phyloP scores from a whole-genome alignment of 805 yeast species.

The Monosporozyma unispora region DNA sequence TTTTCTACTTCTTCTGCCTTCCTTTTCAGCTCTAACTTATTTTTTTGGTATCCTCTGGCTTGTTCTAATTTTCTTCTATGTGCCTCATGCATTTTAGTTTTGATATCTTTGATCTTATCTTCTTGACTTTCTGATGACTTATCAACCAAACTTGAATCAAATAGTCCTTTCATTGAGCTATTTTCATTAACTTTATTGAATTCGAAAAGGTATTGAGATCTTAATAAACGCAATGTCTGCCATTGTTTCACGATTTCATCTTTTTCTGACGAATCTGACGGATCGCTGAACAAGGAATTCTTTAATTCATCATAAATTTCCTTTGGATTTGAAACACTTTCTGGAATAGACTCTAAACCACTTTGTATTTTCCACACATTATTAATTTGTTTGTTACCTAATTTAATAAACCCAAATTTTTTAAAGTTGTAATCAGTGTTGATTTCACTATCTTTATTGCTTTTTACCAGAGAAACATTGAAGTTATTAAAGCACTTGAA shows the following conservation, averaged over 20 bases:
- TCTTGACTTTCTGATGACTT: conserved; percentile 8
- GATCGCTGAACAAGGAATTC: conserved; percentile 9
- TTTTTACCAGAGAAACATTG: conserved; percentile 1
- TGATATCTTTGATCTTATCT: conserved; percentile 6
- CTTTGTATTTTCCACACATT: conserved; percentile 33
- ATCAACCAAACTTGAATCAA: conserved; percentile 20
- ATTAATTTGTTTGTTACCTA: conserved; percentile 28
- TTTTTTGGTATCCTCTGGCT: conserved; percentile 16
- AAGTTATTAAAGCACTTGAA: conserved; percentile 20
- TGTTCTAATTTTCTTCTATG: conserved; percentile 15
- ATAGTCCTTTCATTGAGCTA: conserved; percentile 34
- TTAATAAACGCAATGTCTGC: conserved; percentile 36
- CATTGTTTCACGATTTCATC: conserved; percentile 30
- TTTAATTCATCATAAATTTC: conserved; percentile 14
- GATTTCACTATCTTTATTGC: background rate
- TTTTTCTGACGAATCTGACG: conserved; percentile 1
- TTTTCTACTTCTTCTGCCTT: conserved; percentile 7
- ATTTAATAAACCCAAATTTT: conserved; percentile 24
- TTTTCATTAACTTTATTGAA: conserved; percentile 31
- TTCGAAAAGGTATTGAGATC: conserved; percentile 31
- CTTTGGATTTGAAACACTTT: conserved; percentile 16
- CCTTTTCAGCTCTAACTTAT: conserved; percentile 11
- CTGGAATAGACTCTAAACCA: conserved; percentile 31
- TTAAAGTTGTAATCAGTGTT: conserved; percentile 16
- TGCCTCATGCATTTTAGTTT: conserved; percentile 9